Conservation (phyloP, 768 basidiomycete genomes). For the Boletus eberwhitei region DNA sequence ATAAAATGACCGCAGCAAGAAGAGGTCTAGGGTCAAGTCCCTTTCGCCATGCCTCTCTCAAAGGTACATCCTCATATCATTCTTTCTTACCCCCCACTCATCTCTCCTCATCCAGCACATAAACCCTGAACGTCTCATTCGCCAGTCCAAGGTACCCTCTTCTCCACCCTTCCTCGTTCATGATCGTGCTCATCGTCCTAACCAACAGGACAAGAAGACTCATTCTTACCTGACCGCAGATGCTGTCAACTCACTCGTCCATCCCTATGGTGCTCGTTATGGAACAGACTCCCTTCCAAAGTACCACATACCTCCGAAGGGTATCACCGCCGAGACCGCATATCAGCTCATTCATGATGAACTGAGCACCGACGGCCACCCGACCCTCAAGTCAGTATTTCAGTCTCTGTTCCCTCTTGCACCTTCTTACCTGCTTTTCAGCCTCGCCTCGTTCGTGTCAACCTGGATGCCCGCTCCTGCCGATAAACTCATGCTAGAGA, state of each 20-base stretch:
- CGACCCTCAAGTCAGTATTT: constrained; percentile 45
- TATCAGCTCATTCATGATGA: constrained; percentile 67
- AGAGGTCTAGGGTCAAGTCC: background rate
- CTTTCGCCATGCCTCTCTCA: constrained; percentile 51
- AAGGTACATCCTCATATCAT: constrained; percentile 38
- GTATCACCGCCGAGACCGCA: constrained; percentile 47
- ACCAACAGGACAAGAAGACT: constrained; percentile 45
- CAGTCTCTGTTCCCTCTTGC: background rate
- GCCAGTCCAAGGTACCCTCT: constrained; percentile 46
- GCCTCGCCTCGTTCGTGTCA: constrained; percentile 63
- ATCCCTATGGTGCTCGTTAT: constrained; percentile 62
- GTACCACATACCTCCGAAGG: constrained; percentile 60
- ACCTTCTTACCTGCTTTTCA: constrained; percentile 8
- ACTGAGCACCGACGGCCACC: constrained; percentile 51
- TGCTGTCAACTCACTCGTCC: constrained; percentile 32
- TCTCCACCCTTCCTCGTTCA: background rate
- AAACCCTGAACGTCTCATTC: constrained; percentile 64
- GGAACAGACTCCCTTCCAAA: constrained; percentile 69
- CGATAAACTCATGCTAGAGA: constrained; percentile 58
- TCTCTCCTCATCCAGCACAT: constrained; percentile 46
- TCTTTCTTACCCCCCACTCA: background rate
- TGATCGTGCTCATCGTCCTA: background rate
- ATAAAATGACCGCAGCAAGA: background rate
- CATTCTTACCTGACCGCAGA: constrained; percentile 34
- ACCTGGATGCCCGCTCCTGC: constrained; percentile 59